Base-by-base conservation (phyloP, 331 rosid species). In the Malus hybrid region DNA sequence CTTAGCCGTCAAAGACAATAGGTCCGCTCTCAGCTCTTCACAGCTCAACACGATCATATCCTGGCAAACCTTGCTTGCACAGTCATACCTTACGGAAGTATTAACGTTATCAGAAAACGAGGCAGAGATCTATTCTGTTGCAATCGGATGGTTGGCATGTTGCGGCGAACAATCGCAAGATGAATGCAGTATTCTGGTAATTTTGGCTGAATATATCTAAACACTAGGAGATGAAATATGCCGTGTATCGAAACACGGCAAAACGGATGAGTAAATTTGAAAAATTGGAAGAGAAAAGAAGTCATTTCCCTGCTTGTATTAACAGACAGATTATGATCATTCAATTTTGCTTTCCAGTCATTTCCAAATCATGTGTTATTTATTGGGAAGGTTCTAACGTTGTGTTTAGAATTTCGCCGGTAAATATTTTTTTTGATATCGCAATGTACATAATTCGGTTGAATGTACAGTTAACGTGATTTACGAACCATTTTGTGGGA, bases 1-100 rank as follows among this genome's bases (percentile, higher is more conserved):
- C 89, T 94, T 55, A 90, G 91, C 46, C 85, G 89, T 68, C 92
- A 88, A 79, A 92, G 86, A 81, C 85, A 92, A 88, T 72, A 67
- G 96, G 27, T 11, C 34, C 22, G 54, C 7, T 22, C 55, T 16
- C 15, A 76, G 14, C 10, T 55, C 44, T 36, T 1, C 44, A 36
- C 44, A 36, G 44, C 44, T 36, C 44, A 2, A 9, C 0, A 36
- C 44, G 11, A 24, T 6, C 56, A 76, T 8, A 20, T 50, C 54
- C 54, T 6, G 28, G 73, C 6, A 11, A 50, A 55, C 15, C 52
- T 20, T 59, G 60, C 12, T 19, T 55, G 24, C 24, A 1, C 4
- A 18, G 60, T 54, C 22, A 54, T 54, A 54, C 60, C 46, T 36
- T 33, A 7, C 44, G 4, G 44, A 36, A 36, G 44, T 36, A 36